Percentiles rank a stretch among this genome's conserved stretches.
Evolutionary conservation across 192 early-diverging fungal genomes (phyloP).

Genomic region (Pilaira anomala): DNA sequence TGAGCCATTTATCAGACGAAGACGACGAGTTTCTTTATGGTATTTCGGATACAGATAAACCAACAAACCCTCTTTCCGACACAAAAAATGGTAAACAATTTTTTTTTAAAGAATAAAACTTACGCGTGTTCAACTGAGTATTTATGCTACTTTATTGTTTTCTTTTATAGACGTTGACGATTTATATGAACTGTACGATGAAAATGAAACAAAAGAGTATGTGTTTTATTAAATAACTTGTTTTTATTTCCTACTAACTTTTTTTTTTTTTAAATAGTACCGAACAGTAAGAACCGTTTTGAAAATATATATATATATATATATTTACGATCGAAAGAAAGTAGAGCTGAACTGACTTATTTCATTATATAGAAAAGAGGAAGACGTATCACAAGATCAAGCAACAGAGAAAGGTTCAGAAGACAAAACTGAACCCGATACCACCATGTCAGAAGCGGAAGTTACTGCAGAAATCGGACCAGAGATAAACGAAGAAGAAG

Average conservation of each 20-base stretch:
- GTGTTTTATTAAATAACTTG: neutral
- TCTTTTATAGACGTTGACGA: constrained; percentile 9
- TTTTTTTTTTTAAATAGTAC: constrained; percentile 1
- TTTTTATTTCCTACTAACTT: neutral
- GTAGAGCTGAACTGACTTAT: no score
- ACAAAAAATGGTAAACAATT: constrained; percentile 3
- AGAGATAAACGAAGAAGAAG: constrained; percentile 52
- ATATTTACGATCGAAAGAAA: no score
- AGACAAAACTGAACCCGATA: neutral
- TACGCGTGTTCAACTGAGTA: neutral
- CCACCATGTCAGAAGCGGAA: neutral
- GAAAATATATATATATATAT: no score
- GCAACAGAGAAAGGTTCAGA: constrained; percentile 7
- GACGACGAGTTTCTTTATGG: constrained; percentile 39
- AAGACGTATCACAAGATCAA: constrained; percentile 8
- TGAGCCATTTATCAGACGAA: constrained; percentile 22
- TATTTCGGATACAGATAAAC: neutral
- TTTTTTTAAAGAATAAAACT: constrained; percentile 1
- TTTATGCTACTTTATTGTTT: neutral
- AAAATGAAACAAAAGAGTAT: constrained; percentile 1
- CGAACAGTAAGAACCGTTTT: neutral
- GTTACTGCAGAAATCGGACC: neutral
- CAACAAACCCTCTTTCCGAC: neutral
- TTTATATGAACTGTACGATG: constrained; percentile 14
- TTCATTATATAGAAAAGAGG: constrained; percentile 12